Percentiles rank a stretch among this genome's conserved stretches.
These are phyloP conservation scores for Calonectria hawksworthii DNA, from an alignment of 2,329 filamentous ascomycete species.

Conservation along the genomic window DNA sequence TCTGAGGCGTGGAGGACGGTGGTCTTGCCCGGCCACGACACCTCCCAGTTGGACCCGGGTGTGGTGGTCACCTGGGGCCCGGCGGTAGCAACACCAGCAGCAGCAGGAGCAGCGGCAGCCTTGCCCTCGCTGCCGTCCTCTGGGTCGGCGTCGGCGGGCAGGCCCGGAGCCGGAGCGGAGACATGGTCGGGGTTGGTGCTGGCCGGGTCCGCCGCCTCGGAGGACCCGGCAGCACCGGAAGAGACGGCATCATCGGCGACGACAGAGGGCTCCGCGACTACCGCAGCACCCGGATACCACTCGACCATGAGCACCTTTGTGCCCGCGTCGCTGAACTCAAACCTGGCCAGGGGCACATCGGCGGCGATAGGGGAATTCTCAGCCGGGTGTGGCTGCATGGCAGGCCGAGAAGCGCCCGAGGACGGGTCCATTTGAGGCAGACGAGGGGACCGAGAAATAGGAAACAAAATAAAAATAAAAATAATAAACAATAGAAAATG, in stretches of 20 bases:
- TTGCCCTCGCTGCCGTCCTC: background rate
- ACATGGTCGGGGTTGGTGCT: constrained; percentile 30
- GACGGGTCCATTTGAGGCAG: constrained; percentile 46
- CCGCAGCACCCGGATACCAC: constrained; percentile 71
- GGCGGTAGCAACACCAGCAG: constrained; percentile 6
- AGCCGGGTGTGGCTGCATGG: constrained; percentile 39
- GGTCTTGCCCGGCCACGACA: constrained; percentile 87
- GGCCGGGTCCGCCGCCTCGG: constrained; percentile 35
- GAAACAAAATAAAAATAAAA: background rate
- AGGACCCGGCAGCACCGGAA: constrained; percentile 22
- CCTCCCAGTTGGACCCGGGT: constrained; percentile 71
- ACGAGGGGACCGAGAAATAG: background rate
- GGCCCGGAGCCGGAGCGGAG: constrained; percentile 37
- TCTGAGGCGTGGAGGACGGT: constrained; percentile 75
- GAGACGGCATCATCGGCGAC: constrained; percentile 31
- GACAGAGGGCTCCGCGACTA: constrained; percentile 3
- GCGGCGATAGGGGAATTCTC: constrained; percentile 39
- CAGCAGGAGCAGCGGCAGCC: background rate
- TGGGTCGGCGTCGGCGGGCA: constrained; percentile 21
- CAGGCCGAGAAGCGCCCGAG: constrained; percentile 52
- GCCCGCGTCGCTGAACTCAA: constrained; percentile 89
- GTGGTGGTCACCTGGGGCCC: background rate
- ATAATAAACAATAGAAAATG: background rate
- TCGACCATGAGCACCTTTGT: constrained; percentile 96
- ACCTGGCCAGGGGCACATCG: constrained; percentile 71